A percentile compares a stretch with the other conserved stretches of the same genome.
Evolutionary conservation across 2,329 filamentous ascomycete genomes (phyloP).

Genomic region (Aureobasidium uvarum): DNA sequence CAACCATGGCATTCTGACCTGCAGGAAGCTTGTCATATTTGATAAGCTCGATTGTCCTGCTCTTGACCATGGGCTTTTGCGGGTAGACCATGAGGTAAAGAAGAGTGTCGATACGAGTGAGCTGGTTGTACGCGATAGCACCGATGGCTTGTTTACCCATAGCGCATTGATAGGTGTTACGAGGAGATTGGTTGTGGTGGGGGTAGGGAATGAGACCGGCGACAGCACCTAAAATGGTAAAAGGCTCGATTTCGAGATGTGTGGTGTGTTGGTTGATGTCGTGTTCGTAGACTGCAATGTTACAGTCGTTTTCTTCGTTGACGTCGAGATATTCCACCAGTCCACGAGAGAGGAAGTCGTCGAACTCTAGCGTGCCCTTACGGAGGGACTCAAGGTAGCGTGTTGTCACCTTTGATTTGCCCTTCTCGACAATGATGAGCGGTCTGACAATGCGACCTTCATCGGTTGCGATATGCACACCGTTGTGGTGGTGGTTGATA

Average conservation of each 20-base stretch:
- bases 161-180: slow-evolving; percentile 98
- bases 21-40: slow-evolving; percentile 97
- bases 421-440: slow-evolving; percentile 90
- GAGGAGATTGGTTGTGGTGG: slow-evolving; percentile 96
- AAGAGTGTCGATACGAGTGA: slow-evolving; percentile 92
- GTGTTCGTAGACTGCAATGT: slow-evolving; percentile 85
- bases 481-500: slow-evolving; percentile 87
- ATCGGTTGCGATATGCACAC: slow-evolving; percentile 93
- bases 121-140: slow-evolving; percentile 97
- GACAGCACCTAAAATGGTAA: slow-evolving; percentile 92
- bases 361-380: slow-evolving; percentile 81
- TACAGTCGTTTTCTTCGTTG: slow-evolving; percentile 96
- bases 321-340: slow-evolving; percentile 96
- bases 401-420: slow-evolving; percentile 73
- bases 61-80: slow-evolving; percentile 96
- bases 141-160: slow-evolving; percentile 99
- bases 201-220: slow-evolving; percentile 96
- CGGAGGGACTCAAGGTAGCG: slow-evolving; percentile 79
- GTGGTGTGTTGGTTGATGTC: slow-evolving; percentile 82
- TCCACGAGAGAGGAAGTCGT: slow-evolving; percentile 86
- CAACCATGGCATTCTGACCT: slow-evolving; percentile 94
- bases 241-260: slow-evolving; percentile 96
- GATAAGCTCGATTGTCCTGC: slow-evolving; percentile 91
- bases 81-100: slow-evolving; percentile 97
- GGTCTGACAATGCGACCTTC: slow-evolving; percentile 96